phyloP scores from a whole-genome alignment of 2,329 filamentous ascomycete species.

The Monilinia laxa region DNA sequence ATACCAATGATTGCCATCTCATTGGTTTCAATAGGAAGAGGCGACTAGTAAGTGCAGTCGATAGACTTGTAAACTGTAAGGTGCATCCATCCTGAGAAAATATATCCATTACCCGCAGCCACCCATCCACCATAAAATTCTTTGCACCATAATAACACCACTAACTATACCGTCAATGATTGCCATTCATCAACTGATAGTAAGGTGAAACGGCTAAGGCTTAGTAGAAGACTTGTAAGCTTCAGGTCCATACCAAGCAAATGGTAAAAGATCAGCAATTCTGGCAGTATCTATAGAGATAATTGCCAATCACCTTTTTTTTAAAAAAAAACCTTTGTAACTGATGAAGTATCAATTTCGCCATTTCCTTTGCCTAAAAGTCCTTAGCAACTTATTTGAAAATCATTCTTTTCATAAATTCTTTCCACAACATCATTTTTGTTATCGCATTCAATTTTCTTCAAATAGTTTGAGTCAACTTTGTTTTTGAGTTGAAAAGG shows the following conservation, averaged over 20 bases:
- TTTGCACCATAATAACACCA: background rate
- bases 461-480: background rate
- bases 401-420: background rate
- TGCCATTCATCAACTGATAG: background rate
- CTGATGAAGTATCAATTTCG: background rate
- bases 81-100: too few relatives aligned
- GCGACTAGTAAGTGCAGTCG: background rate
- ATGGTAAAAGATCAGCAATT: background rate
- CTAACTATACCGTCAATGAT: background rate
- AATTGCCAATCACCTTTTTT: background rate
- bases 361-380: background rate
- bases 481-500: background rate
- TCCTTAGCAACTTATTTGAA: background rate
- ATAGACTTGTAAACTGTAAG: too few relatives aligned
- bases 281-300: constrained; percentile 1
- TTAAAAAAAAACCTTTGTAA: background rate
- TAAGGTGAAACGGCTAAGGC: background rate
- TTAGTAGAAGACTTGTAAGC: background rate
- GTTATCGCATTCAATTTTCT: background rate
- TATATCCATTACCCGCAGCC: too few relatives aligned
- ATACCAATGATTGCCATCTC: background rate
- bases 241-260: background rate
- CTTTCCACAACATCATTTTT: background rate
- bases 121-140: too few relatives aligned
- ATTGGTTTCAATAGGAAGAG: background rate